Base-by-base conservation (phyloP, 352 stramenopile species). In the Phytophthora podocarpi region DNA sequence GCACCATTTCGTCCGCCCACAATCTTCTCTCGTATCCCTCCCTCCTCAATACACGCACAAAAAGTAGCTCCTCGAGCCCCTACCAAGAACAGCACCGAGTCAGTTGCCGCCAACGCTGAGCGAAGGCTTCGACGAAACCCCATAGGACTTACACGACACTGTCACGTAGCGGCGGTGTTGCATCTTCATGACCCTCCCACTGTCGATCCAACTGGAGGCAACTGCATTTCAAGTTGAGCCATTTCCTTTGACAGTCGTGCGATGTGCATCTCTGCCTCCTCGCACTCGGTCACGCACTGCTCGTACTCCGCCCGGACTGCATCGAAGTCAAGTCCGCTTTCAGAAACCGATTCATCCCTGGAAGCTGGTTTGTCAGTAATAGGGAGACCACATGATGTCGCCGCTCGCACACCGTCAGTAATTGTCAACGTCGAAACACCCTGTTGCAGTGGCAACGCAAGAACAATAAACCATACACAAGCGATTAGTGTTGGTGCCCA, bases 281-380 rank as follows among this genome's bases (percentile, higher is more conserved):
- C 36, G 35, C 40, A 72, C 27, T 74, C 55, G 13, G n/a, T n/a
- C 18, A 72, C 59, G 23, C 69, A 74, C 49, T 69, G 54, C 37
- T 68, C 54, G 39, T 67, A 69, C 31, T 77, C 69, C 20, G 50
- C 59, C 13, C 59, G 59, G 13, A 77, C 61, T 35, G 64, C 59
- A 48, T 63, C 59, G 5, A 69, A 66, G 37, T 77, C 55, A 40
- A 61, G 42, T 21, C 60, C 37, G 8, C 28, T 32, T 2, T 37
- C 20, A 45, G 37, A 21, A 48, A 32, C 42, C 32, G 28, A 43
- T 56, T 32, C 21, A 31, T 39, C 28, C 8, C 7, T 43, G n/a
- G 23, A 36, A 46, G 8, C 20, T 46, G 27, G 6, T n/a, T 55
- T 34, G 21, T 61, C 47, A 35, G 10, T 43, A 26, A 50, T 40